phyloP scores from a whole-genome alignment of 345 rosid species.

The Lepidium didymum region DNA sequence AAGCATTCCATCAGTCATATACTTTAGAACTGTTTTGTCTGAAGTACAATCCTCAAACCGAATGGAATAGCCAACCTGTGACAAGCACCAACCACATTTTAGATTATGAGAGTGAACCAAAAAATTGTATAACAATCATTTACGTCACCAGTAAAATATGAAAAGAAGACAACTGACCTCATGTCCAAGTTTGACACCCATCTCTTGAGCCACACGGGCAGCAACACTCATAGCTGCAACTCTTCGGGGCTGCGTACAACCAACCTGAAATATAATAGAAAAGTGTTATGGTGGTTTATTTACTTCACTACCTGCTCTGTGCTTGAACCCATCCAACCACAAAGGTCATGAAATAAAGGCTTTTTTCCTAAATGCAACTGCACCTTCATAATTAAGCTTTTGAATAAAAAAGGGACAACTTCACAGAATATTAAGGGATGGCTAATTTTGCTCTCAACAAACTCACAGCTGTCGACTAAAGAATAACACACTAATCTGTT shows the following conservation, averaged over 20 bases:
- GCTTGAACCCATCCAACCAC: conserved; percentile 12
- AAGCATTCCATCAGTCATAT: conserved; percentile 98
- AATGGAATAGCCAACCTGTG: conserved; percentile 90
- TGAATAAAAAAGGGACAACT: not conserved
- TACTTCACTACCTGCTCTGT: not conserved
- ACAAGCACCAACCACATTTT: conserved; percentile 9
- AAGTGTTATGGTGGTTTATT: not conserved
- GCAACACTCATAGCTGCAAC: conserved; percentile 99
- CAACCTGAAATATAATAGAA: conserved; percentile 44
- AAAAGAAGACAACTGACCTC: conserved; percentile 44
- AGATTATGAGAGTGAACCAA: not conserved
- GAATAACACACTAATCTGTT: not conserved
- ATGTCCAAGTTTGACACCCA: conserved; percentile 98
- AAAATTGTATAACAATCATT: not conserved
- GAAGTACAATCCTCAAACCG: conserved; percentile 99
- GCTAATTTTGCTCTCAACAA: not conserved
- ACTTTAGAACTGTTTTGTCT: conserved; percentile 83
- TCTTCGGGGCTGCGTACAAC: conserved; percentile 95
- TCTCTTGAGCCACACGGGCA: conserved; percentile 96
- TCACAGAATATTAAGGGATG: not conserved
- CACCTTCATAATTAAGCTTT: not conserved
- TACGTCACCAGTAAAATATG: not conserved
- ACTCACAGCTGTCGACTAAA: not conserved
- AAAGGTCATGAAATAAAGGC: not conserved
- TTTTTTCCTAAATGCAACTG: not conserved